A percentile compares a stretch with the other conserved stretches of the same genome.
Conservation (phyloP, 768 basidiomycete species). For the Russula abietina region DNA sequence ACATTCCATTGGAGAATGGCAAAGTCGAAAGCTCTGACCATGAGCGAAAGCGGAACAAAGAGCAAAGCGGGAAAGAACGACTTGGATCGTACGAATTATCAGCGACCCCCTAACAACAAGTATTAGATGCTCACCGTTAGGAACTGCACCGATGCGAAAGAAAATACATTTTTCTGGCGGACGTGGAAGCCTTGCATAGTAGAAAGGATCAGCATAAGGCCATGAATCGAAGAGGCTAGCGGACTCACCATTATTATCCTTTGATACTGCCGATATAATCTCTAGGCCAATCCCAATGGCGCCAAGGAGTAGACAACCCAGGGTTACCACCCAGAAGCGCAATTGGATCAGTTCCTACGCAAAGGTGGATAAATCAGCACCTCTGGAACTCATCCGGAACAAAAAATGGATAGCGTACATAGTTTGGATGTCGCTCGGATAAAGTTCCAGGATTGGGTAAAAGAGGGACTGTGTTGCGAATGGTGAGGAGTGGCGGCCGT, state of each 20-base stretch:
- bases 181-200: slow-evolving; percentile 45
- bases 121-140: slow-evolving; percentile 37
- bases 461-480: slow-evolving; percentile 9
- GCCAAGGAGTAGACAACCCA: neutral
- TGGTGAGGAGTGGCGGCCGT: neutral
- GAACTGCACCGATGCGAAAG: slow-evolving; percentile 41
- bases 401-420: neutral
- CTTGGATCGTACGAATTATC: slow-evolving; percentile 31
- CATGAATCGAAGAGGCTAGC: neutral
- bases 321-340: slow-evolving; percentile 11
- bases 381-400: too few species aligned
- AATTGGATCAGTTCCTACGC: slow-evolving; percentile 10
- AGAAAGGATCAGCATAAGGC: neutral
- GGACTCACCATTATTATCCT: slow-evolving; percentile 6
- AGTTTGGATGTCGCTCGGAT: slow-evolving; percentile 13
- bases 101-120: neutral
- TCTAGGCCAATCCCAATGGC: slow-evolving; percentile 16
- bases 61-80: slow-evolving; percentile 53
- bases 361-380: neutral
- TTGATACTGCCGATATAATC: slow-evolving; percentile 11
- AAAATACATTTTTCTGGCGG: slow-evolving; percentile 44
- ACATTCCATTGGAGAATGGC: slow-evolving; percentile 55
- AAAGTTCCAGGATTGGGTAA: slow-evolving; percentile 14
- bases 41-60: slow-evolving; percentile 44
- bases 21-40: slow-evolving; percentile 51